A percentile compares a stretch with the other conserved stretches of the same genome.
These are phyloP conservation scores for Murraya koenigii DNA, from an alignment of 345 rosid genomes.

Conservation along the genomic window DNA sequence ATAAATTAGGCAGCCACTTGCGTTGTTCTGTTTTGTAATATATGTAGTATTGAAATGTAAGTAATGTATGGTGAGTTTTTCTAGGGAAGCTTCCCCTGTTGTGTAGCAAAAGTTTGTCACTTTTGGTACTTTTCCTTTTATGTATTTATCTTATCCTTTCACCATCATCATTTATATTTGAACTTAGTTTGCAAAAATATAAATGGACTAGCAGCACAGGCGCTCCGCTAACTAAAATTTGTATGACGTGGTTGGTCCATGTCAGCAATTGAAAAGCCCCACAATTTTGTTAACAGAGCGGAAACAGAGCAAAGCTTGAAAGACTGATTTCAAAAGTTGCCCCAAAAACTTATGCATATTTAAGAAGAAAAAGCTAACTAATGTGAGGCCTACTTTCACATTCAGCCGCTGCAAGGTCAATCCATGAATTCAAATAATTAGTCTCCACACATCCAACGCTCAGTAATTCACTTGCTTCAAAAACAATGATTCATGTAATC, in stretches of 20 bases:
- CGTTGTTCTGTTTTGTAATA: background rate
- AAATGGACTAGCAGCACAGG: background rate
- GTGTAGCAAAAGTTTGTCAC: conserved; percentile 1
- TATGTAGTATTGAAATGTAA: background rate
- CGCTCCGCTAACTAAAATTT: background rate
- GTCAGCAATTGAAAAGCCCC: background rate
- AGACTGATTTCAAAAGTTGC: background rate
- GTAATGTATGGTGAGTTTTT: background rate
- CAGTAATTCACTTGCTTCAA: background rate
- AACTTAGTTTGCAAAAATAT: background rate
- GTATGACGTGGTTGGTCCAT: background rate
- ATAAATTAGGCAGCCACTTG: background rate
- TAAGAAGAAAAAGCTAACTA: too few relatives aligned
- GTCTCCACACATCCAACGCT: too few relatives aligned
- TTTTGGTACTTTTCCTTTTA: background rate
- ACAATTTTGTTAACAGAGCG: background rate
- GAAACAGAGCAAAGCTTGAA: background rate
- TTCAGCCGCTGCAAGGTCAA: too few relatives aligned
- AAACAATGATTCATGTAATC: background rate
- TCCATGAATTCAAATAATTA: too few relatives aligned
- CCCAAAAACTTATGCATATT: background rate
- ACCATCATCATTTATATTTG: background rate
- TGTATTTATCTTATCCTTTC: background rate
- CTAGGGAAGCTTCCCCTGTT: conserved; percentile 2
- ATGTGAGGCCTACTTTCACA: too few relatives aligned